phyloP scores from a whole-genome alignment of 257 asterid genomes.

The Ballota nigra region DNA sequence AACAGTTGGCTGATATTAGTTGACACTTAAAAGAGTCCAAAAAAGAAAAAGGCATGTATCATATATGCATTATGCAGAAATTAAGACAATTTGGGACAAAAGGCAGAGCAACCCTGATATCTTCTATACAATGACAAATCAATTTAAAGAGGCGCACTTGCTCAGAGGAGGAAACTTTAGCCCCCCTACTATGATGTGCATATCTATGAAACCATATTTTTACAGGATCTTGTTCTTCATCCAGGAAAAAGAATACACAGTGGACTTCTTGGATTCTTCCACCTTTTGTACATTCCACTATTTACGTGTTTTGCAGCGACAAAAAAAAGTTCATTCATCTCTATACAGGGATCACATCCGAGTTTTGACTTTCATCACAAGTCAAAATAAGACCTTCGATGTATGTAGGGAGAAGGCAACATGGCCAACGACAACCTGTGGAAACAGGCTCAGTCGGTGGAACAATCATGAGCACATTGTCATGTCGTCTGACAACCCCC shows the following conservation, averaged over 20 bases:
- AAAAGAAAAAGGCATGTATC: neutral
- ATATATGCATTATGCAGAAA: conserved; percentile 24
- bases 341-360: conserved; percentile 71
- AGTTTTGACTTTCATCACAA: conserved; percentile 47
- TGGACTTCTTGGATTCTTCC: conserved; percentile 26
- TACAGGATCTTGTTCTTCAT: conserved; percentile 28
- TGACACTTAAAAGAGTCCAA: conserved; percentile 15
- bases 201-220: conserved; percentile 12
- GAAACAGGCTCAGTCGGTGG: conserved; percentile 70
- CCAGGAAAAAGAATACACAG: conserved; percentile 30
- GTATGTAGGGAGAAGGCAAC: conserved; percentile 71
- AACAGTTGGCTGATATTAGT: neutral
- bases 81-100: neutral
- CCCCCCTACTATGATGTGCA: conserved; percentile 19
- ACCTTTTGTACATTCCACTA: conserved; percentile 32
- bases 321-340: neutral
- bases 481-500: conserved; percentile 71
- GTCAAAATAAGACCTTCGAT: conserved; percentile 66
- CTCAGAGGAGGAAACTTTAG: conserved; percentile 19
- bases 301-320: conserved; percentile 29
- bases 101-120: conserved; percentile 12
- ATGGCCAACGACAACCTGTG: conserved; percentile 67
- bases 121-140: conserved; percentile 34
- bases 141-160: conserved; percentile 16
- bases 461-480: conserved; percentile 73